Percentiles rank a stretch among this genome's conserved stretches.
Conservation (phyloP, 768 basidiomycete genomes). For the Pleurotus giganteus region DNA sequence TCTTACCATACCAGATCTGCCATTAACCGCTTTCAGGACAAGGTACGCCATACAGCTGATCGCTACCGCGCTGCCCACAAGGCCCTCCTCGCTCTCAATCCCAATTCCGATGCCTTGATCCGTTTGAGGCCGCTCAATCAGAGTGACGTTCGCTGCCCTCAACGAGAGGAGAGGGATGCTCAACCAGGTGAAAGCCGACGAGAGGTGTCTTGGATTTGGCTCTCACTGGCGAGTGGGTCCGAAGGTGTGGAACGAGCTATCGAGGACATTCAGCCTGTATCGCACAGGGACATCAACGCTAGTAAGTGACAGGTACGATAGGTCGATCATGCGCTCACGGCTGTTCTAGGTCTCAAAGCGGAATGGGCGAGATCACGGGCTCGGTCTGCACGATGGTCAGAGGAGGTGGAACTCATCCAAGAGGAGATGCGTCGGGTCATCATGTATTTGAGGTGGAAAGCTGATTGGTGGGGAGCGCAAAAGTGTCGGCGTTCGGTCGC, state of each 20-base stretch:
- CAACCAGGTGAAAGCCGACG: neutral
- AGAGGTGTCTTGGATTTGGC: conserved; percentile 11
- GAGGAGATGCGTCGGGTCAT: conserved; percentile 20
- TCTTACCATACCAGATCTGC: neutral
- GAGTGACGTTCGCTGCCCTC: neutral
- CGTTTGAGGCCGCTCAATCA: neutral
- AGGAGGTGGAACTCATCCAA: neutral
- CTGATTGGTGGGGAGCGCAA: neutral
- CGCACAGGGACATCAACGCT: neutral
- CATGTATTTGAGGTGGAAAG: neutral
- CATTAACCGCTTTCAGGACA: conserved; percentile 3
- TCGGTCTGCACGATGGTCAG: neutral
- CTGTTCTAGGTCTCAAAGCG: conserved; percentile 7
- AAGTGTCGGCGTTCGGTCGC: neutral
- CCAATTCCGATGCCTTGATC: neutral
- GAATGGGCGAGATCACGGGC: neutral
- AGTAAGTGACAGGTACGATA: neutral
- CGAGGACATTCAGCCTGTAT: neutral
- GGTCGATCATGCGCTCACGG: too few species aligned
- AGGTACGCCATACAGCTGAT: neutral
- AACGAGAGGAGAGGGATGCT: neutral
- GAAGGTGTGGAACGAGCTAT: neutral
- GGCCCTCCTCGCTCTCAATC: neutral
- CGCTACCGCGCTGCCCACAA: conserved; percentile 1
- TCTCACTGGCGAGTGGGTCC: neutral